Conservation (phyloP, 2,329 filamentous ascomycete genomes). For the Dryadomyces quercus-mongolicae region DNA sequence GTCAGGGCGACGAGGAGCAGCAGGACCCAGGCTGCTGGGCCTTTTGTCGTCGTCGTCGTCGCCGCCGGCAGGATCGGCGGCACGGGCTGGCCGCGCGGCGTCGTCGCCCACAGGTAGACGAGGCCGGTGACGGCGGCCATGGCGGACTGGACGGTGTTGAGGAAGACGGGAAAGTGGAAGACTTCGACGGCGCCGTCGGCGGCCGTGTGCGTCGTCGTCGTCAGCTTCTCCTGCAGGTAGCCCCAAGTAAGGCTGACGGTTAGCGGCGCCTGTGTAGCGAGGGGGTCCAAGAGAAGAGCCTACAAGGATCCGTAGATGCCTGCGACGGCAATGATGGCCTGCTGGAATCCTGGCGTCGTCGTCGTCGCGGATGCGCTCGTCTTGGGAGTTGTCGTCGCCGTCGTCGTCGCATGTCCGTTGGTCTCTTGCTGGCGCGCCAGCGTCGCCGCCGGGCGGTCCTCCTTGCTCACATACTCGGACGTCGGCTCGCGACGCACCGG, state of each 20-base stretch:
- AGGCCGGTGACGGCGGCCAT: conserved; percentile 77
- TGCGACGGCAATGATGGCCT: conserved; percentile 76
- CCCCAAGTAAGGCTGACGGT: conserved; percentile 77
- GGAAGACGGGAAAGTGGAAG: conserved; percentile 88
- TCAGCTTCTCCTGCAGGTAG: conserved; percentile 92
- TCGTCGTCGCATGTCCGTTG: conserved; percentile 8
- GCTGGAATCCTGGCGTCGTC: conserved; percentile 42
- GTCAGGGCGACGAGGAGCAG: conserved; percentile 79
- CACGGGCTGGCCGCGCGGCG: conserved; percentile 33
- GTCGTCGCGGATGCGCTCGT: no score
- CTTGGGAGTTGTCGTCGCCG: conserved; percentile 17
- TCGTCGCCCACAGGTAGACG: conserved; percentile 63
- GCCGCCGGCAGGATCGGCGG: conserved; percentile 64
- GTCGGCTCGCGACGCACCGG: conserved; percentile 55
- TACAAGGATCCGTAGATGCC: conserved; percentile 98
- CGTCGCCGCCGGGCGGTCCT: conserved; percentile 24
- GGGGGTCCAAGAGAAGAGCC: conserved; percentile 20
- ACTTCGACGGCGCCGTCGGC: conserved; percentile 41
- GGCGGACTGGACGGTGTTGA: conserved; percentile 89
- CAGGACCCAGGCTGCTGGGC: conserved; percentile 56
- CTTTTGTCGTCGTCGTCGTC: no score
- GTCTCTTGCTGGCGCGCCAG: conserved; percentile 8
- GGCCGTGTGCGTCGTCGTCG: conserved; percentile 74
- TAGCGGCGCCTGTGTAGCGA: neutral
- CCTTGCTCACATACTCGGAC: conserved; percentile 50